These are phyloP conservation scores for Malassezia vespertilionis DNA, from an alignment of 1,284 basidiomycete species.

Conservation along the genomic window DNA sequence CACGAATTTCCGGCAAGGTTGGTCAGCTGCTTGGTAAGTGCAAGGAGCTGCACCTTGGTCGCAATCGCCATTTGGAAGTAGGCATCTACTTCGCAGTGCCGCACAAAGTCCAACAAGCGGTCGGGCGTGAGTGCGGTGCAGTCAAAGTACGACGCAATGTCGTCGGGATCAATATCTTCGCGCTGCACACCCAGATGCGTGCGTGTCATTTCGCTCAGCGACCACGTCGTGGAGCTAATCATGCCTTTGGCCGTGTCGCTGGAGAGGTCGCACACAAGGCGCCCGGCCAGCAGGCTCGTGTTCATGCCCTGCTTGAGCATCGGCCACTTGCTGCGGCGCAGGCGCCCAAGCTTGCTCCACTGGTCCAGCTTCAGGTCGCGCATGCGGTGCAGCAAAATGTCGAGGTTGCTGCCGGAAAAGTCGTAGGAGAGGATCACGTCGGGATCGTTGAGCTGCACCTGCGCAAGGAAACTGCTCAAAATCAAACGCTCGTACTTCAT, in stretches of 20 bases:
- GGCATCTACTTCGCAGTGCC: constrained; percentile 83
- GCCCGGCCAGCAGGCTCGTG: constrained; percentile 68
- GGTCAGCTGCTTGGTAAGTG: constrained; percentile 83
- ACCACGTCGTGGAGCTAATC: constrained; percentile 77
- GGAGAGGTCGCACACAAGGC: constrained; percentile 80
- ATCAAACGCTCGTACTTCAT: constrained; percentile 66
- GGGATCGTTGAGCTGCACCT: constrained; percentile 76
- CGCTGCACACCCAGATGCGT: constrained; percentile 66
- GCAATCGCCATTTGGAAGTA: constrained; percentile 94
- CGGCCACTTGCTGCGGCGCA: constrained; percentile 72
- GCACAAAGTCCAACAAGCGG: constrained; percentile 71
- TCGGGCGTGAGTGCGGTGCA: constrained; percentile 67
- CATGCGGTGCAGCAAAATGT: constrained; percentile 84
- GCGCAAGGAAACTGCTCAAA: constrained; percentile 69
- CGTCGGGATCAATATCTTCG: constrained; percentile 73
- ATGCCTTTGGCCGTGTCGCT: constrained; percentile 79
- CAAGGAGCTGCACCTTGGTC: constrained; percentile 74
- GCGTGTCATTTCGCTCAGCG: constrained; percentile 70
- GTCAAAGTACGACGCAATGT: constrained; percentile 82
- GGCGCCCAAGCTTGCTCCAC: constrained; percentile 87
- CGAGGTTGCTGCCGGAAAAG: constrained; percentile 79
- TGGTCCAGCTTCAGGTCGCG: constrained; percentile 62
- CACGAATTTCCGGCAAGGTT: constrained; percentile 96
- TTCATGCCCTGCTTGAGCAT: constrained; percentile 65
- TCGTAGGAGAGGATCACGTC: constrained; percentile 92